Base-by-base conservation (phyloP, 495 filamentous ascomycete species). In the Hypoxylon perforatum region DNA sequence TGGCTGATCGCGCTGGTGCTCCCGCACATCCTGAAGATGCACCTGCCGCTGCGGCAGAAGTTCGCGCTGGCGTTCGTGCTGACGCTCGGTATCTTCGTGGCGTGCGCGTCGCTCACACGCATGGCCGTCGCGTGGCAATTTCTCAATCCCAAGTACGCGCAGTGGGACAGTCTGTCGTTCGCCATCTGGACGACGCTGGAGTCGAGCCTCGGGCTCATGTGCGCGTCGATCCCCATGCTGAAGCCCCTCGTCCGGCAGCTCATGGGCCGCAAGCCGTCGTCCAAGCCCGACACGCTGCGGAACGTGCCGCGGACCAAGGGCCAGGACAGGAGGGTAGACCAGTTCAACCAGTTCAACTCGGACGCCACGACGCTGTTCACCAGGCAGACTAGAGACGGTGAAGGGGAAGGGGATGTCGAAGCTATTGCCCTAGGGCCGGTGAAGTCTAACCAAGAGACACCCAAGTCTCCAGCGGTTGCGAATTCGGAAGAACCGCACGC, bases 1-100 rank as follows among this genome's bases (percentile, higher is more conserved):
- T 78, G 76, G 76, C 55, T 80, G 46, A 75, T 77, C 44, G 50
- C 59, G 10, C 68, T 80, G 41, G 69, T 77, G 39, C 57, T 78
- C 2, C 76, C 76, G 2, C 74, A 74, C 59, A 69, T 80, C 35
- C 51, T 70, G 15, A 67, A 76, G 23, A 70, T 78, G 50, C 71
- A 71, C 25, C 67, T 80, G 0, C 71, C 74, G n/a, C 41, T 48
- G 35, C 71, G 75, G 1, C 75, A 76, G 61, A 74, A 75, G 42
- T 52, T 70, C 5, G 74, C 67, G 23, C 61, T 80, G 8, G 74
- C 67, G 0, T 70, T 73, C 14, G 77, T 78, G 33, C 21, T 80
- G 38, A 73, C 74, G 17, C 49, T 80, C 12, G 65, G 76, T 47
- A 73, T 78, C 18, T 76, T 77, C 21, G 76, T 76, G 21, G 72